phyloP scores from a whole-genome alignment of 1,284 basidiomycete genomes.

The Vanrija sp. region DNA sequence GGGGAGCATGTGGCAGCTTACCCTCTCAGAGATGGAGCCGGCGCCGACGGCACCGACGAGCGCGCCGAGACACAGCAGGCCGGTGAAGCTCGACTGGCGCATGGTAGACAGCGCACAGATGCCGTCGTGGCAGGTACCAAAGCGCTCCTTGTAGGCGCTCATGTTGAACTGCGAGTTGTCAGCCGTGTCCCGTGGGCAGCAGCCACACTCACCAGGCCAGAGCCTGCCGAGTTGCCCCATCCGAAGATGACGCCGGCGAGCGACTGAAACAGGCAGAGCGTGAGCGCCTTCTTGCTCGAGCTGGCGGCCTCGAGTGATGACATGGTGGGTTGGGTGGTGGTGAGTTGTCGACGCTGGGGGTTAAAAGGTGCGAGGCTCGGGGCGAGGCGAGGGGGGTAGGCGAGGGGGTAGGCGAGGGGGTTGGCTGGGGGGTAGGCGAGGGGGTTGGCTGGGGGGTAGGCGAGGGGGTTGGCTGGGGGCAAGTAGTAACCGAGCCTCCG shows the following conservation, averaged over 20 bases:
- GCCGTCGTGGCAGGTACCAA: conserved; percentile 27
- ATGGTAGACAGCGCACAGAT: conserved; percentile 27
- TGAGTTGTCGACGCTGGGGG: no score
- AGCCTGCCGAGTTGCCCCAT: conserved; percentile 39
- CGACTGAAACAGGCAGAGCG: conserved; percentile 40
- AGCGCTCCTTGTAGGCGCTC: conserved; percentile 21
- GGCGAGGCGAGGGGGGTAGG: no score
- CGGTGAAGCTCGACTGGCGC: conserved; percentile 43
- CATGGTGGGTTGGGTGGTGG: no score
- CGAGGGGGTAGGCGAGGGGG: no score
- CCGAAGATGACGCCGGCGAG: conserved; percentile 41
- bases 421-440: no score
- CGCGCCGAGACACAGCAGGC: conserved; percentile 45
- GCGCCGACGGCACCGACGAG: conserved; percentile 44
- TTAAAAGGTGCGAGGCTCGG: no score
- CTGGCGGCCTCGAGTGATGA: no score
- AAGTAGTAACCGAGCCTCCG: no score
- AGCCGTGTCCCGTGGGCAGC: background rate
- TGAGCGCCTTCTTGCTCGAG: conserved; percentile 13
- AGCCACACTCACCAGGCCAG: conserved; percentile 24
- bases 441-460: no score
- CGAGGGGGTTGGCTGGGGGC: no score
- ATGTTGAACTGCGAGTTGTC: conserved; percentile 26
- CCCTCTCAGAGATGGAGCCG: conserved; percentile 35
- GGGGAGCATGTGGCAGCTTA: conserved; percentile 11